Evolutionary conservation across 495 filamentous ascomycete genomes (phyloP), one percentile per base, ranked within the genome.

Genomic region (Aspergillus kassunensis): DNA sequence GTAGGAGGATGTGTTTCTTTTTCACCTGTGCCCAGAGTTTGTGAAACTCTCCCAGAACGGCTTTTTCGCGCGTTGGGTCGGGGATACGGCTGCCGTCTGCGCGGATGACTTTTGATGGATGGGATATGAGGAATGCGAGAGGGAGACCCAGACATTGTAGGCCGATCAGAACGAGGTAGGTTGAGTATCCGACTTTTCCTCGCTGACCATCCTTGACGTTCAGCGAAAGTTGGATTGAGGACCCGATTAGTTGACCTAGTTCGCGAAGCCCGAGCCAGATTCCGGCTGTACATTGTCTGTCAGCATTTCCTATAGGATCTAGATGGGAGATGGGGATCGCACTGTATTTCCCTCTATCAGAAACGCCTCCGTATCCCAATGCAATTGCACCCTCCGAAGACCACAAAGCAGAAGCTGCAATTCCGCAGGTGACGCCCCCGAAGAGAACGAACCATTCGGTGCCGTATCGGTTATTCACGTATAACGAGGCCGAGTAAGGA

Each of bases 221-320:
- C 16, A 51, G 30, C 0, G 49, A 51, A 13, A 44, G 49, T n/a
- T 51, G 49, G 27, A 51, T 51, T 13, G 49, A 51, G 12, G 49
- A 23, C 20, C 49, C 49, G 49, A 51, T 51, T 6, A 51, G 40
- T 27, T 51, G 49, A n/a, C 49, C 49, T 12, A 51, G 49, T 27
- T 51, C 49, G 19, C 49, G 40, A 11, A 51, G 49, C 9, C 49
- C 49, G 15, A 51, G 49, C 49, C 49, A 51, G 30, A 51, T 51
- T 10, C 49, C 49, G 36, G 49, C 49, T 51, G 39, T n/a, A 1
- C 11, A 27, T 6, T 12, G 40, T 51, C 12, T 12, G 40, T 51
- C 25, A 51, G 49, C 29, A 34, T 34, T 13, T n/a, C n/a, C 11
- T 31, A 31, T 16, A 5, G 13, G 15, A n/a, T 39, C 27, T 23